Conservation (phyloP, 2,329 filamentous ascomycete genomes). For the Uncinocarpus reesii region DNA sequence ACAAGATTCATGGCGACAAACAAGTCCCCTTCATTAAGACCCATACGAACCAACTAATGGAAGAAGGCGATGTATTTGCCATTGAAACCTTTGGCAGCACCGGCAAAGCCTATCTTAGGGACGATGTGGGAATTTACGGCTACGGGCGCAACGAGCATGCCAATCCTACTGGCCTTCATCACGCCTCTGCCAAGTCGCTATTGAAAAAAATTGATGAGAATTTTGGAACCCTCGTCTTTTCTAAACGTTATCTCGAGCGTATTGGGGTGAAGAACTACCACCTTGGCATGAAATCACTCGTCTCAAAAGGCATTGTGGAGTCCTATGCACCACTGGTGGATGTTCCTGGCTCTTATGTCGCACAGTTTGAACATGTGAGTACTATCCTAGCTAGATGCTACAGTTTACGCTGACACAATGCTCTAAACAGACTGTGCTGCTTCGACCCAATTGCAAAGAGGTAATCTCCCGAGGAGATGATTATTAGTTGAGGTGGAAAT, state of each 20-base stretch:
- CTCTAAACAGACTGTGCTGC: constrained; percentile 37
- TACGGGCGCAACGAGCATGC: constrained; percentile 40
- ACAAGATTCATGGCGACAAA: constrained; percentile 49
- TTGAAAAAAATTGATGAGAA: constrained; percentile 52
- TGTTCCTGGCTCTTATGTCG: constrained; percentile 50
- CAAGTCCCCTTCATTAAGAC: constrained; percentile 44
- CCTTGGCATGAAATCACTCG: constrained; percentile 49
- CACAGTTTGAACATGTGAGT: constrained; percentile 52
- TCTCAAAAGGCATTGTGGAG: constrained; percentile 48
- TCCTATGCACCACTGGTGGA: constrained; percentile 49
- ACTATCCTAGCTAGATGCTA: background rate
- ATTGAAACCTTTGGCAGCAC: constrained; percentile 51
- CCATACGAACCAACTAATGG: constrained; percentile 40
- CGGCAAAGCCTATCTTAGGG: constrained; percentile 40
- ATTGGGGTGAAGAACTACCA: constrained; percentile 51
- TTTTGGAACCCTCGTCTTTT: constrained; percentile 54
- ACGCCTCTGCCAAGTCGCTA: constrained; percentile 47
- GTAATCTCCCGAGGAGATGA: constrained; percentile 45
- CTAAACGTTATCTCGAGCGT: constrained; percentile 52
- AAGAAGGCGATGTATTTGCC: constrained; percentile 49
- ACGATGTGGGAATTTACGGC: constrained; percentile 46
- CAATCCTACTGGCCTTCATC: constrained; percentile 30
- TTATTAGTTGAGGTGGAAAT: constrained; percentile 31
- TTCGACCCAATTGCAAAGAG: constrained; percentile 41
- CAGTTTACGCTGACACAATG: constrained; percentile 11